Evolutionary conservation across 2,329 filamentous ascomycete genomes (phyloP).

Genomic region (Talaromyces funiculosus): DNA sequence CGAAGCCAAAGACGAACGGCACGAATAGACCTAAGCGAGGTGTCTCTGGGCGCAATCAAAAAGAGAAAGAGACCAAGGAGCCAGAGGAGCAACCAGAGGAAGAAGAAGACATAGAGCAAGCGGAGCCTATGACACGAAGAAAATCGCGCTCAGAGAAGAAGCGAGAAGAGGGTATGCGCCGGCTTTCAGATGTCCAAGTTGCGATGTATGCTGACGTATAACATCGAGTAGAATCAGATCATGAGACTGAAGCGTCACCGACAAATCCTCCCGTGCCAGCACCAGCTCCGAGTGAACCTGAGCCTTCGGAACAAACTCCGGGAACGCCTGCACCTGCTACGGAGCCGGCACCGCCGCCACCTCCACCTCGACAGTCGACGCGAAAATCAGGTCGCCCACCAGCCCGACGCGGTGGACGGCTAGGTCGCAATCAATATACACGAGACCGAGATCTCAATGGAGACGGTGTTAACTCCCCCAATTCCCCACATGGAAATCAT

Average conservation of each 20-base stretch:
- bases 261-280: constrained; percentile 34
- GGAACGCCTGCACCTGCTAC: constrained; percentile 40
- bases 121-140: constrained; percentile 70
- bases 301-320: constrained; percentile 35
- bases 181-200: neutral
- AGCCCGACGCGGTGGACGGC: constrained; percentile 58
- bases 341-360: constrained; percentile 32
- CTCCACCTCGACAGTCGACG: constrained; percentile 34
- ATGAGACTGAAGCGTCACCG: constrained; percentile 56
- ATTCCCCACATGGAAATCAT: constrained; percentile 32
- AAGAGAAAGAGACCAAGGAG: constrained; percentile 44
- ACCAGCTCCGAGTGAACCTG: constrained; percentile 12
- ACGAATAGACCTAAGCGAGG: constrained; percentile 57
- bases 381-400: constrained; percentile 61
- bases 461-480: constrained; percentile 37
- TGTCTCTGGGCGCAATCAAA: constrained; percentile 49
- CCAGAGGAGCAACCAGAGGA: constrained; percentile 49
- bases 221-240: constrained; percentile 58
- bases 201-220: neutral
- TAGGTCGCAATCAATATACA: constrained; percentile 76
- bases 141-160: constrained; percentile 78
- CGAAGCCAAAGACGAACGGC: constrained; percentile 37
- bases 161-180: constrained; percentile 63
- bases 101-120: constrained; percentile 56
- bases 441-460: constrained; percentile 62